Conservation (phyloP, 2,329 filamentous ascomycete species). For the Aspergillus intermedius region DNA sequence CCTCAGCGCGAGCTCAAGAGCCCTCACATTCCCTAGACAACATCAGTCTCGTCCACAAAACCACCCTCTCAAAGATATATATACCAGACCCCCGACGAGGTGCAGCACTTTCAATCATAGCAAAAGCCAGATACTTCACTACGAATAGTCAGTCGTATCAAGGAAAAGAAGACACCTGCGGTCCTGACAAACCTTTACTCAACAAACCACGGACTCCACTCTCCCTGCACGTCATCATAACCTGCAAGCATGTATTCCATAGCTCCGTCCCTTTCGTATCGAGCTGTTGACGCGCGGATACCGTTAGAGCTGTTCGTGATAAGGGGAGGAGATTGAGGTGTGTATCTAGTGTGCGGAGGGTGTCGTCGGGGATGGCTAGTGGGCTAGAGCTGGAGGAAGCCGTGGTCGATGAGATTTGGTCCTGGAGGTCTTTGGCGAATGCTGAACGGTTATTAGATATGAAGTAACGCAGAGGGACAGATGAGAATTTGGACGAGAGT, state of each 20-base stretch:
- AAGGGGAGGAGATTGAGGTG: conserved; percentile 13
- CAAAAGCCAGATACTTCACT: conserved; percentile 56
- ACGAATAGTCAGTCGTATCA: conserved; percentile 6
- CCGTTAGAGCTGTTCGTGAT: not conserved
- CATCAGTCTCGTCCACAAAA: not conserved
- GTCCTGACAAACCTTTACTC: conserved; percentile 13
- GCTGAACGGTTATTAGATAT: conserved; percentile 8
- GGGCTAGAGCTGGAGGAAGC: not conserved
- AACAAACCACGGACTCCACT: conserved; percentile 6
- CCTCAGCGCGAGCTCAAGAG: conserved; percentile 63
- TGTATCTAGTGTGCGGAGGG: conserved; percentile 7
- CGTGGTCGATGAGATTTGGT: conserved; percentile 3
- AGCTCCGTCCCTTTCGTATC: conserved; percentile 27
- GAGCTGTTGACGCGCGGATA: conserved; percentile 15
- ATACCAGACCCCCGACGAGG: conserved; percentile 10
- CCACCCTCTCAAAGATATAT: not conserved
- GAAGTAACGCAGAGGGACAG: not conserved
- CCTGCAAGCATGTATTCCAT: conserved; percentile 33
- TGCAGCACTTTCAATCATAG: conserved; percentile 56
- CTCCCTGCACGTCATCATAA: conserved; percentile 8
- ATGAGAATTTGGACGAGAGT: not conserved
- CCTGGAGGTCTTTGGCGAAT: conserved; percentile 16
- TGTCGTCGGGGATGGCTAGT: conserved; percentile 2
- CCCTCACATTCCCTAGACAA: conserved; percentile 43
- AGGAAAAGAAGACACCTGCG: not conserved